phyloP scores from a whole-genome alignment of 768 basidiomycete genomes.

The Nidularia pulvinata region DNA sequence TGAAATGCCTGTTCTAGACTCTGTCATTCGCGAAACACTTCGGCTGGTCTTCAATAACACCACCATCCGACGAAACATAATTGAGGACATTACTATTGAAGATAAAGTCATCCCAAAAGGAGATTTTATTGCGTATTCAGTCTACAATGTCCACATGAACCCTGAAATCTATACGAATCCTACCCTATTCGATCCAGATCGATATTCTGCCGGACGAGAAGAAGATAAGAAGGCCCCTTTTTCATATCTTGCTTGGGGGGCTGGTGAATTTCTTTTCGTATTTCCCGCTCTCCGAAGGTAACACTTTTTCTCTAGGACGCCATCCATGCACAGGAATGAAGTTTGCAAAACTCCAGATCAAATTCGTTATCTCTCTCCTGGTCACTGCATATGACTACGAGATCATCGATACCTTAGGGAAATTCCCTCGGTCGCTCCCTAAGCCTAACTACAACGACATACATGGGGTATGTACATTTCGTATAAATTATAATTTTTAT shows the following conservation, averaged over 20 bases:
- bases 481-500: neutral
- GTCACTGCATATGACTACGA: constrained; percentile 27
- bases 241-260: constrained; percentile 37
- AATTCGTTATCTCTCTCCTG: constrained; percentile 29
- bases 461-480: constrained; percentile 16
- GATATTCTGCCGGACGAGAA: constrained; percentile 24
- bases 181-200: constrained; percentile 27
- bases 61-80: constrained; percentile 29
- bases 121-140: constrained; percentile 29
- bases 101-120: constrained; percentile 22
- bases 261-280: constrained; percentile 15
- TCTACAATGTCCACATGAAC: constrained; percentile 30
- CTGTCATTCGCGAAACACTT: constrained; percentile 37
- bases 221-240: constrained; percentile 31
- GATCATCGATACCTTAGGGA: constrained; percentile 27
- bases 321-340: constrained; percentile 37
- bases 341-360: constrained; percentile 35
- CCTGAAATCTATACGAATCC: constrained; percentile 31
- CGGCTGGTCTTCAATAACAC: constrained; percentile 24
- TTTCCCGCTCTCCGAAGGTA: neutral
- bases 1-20: constrained; percentile 31
- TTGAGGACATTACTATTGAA: constrained; percentile 21
- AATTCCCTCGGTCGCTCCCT: constrained; percentile 15
- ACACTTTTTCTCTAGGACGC: constrained; percentile 17
- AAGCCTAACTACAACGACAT: constrained; percentile 27